Evolutionary conservation across 2,329 filamentous ascomycete species (phyloP).

Genomic region (Trematosphaeria pertusa): DNA sequence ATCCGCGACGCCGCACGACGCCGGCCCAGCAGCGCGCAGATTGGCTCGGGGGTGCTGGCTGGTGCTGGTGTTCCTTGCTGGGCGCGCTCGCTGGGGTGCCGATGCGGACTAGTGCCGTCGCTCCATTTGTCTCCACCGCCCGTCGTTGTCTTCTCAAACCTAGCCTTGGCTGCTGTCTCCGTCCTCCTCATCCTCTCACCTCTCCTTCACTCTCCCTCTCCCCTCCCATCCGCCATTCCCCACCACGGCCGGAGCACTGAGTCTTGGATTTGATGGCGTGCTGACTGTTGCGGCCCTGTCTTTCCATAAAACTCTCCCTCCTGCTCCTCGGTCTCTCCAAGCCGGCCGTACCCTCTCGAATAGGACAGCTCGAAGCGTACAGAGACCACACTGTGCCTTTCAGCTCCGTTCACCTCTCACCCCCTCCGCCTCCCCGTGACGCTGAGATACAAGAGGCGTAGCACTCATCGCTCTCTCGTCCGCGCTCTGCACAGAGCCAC

Average conservation of each 20-base stretch:
- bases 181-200: slow-evolving; percentile 34
- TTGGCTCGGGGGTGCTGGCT: slow-evolving; percentile 27
- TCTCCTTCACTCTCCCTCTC: slow-evolving; percentile 32
- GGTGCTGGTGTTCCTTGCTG: slow-evolving; percentile 40
- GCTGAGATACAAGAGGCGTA: slow-evolving; percentile 34
- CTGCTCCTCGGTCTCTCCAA: slow-evolving; percentile 44
- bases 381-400: slow-evolving; percentile 38
- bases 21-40: slow-evolving; percentile 22
- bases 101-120: slow-evolving; percentile 29
- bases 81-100: slow-evolving; percentile 26
- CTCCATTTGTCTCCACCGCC: slow-evolving; percentile 29
- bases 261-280: slow-evolving; percentile 48
- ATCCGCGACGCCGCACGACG: slow-evolving; percentile 36
- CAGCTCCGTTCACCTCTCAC: slow-evolving; percentile 26
- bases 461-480: slow-evolving; percentile 37
- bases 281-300: slow-evolving; percentile 42
- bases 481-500: slow-evolving; percentile 51
- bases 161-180: slow-evolving; percentile 43
- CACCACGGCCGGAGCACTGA: slow-evolving; percentile 48
- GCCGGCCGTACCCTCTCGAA: slow-evolving; percentile 45
- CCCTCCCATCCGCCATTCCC: slow-evolving; percentile 35
- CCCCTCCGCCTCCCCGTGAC: slow-evolving; percentile 32
- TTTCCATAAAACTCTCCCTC: slow-evolving; percentile 45
- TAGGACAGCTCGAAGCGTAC: slow-evolving; percentile 41
- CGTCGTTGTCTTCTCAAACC: slow-evolving; percentile 45